Conservation (phyloP, 1,284 basidiomycete genomes). For the Heimioporus punctisporus region DNA sequence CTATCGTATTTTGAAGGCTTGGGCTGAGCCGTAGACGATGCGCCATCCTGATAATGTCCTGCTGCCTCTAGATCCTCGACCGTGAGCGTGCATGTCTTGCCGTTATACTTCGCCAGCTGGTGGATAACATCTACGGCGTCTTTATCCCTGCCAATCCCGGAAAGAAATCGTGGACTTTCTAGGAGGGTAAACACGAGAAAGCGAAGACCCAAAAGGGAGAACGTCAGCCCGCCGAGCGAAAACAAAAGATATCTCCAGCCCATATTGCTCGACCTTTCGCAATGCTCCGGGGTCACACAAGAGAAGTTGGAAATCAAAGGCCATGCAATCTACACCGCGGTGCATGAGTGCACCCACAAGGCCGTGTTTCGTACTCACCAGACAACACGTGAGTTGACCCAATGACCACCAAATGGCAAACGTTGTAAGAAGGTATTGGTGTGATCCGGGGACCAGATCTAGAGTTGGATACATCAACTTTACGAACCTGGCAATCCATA, state of each 20-base stretch:
- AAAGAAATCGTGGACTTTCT: slow-evolving; percentile 66
- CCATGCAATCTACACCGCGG: not conserved
- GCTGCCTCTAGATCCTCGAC: slow-evolving; percentile 41
- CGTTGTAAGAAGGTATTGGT: slow-evolving; percentile 70
- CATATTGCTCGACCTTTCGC: not conserved
- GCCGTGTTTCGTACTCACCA: slow-evolving; percentile 56
- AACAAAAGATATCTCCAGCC: slow-evolving; percentile 4
- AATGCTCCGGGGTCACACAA: too few relatives aligned
- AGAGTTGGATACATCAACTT: not conserved
- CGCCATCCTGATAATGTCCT: not conserved
- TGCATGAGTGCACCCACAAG: too few relatives aligned
- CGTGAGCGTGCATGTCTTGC: slow-evolving; percentile 38
- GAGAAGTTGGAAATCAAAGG: not conserved
- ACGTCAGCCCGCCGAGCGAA: slow-evolving; percentile 46
- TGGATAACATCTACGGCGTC: slow-evolving; percentile 65
- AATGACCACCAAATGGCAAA: slow-evolving; percentile 76
- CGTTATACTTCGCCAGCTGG: slow-evolving; percentile 63
- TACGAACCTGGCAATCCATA: too few relatives aligned
- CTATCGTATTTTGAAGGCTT: slow-evolving; percentile 39
- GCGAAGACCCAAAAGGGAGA: slow-evolving; percentile 58
- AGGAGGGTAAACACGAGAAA: slow-evolving; percentile 63
- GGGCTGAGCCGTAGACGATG: slow-evolving; percentile 14
- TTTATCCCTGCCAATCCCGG: slow-evolving; percentile 60
- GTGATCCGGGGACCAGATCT: slow-evolving; percentile 68
- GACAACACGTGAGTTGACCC: slow-evolving; percentile 62